Evolutionary conservation across 164 flowering plant genomes (phyloP).

Genomic region (Saururus chinensis): DNA sequence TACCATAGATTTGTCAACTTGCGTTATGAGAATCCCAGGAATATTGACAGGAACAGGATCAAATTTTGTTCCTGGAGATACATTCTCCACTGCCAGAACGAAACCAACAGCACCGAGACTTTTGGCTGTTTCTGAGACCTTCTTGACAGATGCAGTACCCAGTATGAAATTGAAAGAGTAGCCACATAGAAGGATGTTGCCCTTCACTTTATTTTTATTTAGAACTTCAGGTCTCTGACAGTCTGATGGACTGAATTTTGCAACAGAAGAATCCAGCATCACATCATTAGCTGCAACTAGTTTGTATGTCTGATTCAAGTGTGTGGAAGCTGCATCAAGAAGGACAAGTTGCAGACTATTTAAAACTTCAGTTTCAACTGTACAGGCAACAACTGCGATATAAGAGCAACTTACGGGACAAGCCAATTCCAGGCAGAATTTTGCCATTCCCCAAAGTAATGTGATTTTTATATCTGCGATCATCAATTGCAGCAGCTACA

Average conservation of each 20-base stretch:
- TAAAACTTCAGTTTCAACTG: background rate
- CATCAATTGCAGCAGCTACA: conserved; percentile 97
- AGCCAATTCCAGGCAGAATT: conserved; percentile 72
- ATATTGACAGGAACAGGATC: conserved; percentile 85
- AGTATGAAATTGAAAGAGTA: conserved; percentile 88
- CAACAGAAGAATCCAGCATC: conserved; percentile 57
- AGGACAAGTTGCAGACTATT: background rate
- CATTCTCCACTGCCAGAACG: conserved; percentile 90
- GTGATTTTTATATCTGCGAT: conserved; percentile 90
- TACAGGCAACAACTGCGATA: background rate
- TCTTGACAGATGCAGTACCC: conserved; percentile 82
- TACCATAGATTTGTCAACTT: conserved; percentile 78
- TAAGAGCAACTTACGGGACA: conserved; percentile 67
- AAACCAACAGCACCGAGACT: conserved; percentile 89
- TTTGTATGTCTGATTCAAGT: conserved; percentile 45
- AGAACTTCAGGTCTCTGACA: conserved; percentile 87
- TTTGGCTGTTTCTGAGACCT: conserved; percentile 83
- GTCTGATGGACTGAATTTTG: conserved; percentile 71
- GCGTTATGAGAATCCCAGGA: conserved; percentile 82
- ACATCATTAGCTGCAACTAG: conserved; percentile 94
- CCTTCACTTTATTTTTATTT: conserved; percentile 72
- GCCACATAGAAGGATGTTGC: conserved; percentile 92
- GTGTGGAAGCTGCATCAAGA: conserved; percentile 58
- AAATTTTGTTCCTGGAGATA: conserved; percentile 80
- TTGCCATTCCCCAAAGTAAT: conserved; percentile 79